A percentile compares a stretch with the other conserved stretches of the same genome.
These are phyloP conservation scores for Pseudopyrenochaeta lycopersici DNA, from an alignment of 2,329 filamentous ascomycete genomes.

Conservation along the genomic window DNA sequence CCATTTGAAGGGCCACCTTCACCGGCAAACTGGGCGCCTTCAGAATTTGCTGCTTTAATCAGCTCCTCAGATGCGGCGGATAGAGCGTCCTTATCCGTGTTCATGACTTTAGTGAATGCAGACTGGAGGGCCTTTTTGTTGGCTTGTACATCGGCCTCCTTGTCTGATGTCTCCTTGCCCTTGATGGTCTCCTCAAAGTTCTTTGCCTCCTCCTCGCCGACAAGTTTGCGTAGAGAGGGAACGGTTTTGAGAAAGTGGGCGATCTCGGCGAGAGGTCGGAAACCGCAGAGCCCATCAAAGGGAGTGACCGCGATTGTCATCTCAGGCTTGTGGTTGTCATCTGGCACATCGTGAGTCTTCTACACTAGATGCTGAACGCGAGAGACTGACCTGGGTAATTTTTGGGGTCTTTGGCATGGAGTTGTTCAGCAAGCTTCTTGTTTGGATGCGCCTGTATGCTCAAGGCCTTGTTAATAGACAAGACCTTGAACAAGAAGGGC, in stretches of 20 bases:
- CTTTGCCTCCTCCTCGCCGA: constrained; percentile 58
- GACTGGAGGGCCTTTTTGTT: constrained; percentile 83
- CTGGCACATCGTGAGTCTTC: constrained; percentile 22
- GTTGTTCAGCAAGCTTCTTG: constrained; percentile 88
- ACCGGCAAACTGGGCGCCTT: constrained; percentile 77
- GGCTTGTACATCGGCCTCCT: constrained; percentile 54
- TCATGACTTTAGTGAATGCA: constrained; percentile 83
- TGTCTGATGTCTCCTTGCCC: constrained; percentile 60
- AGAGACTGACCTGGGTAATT: constrained; percentile 78
- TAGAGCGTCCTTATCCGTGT: constrained; percentile 72
- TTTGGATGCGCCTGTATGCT: constrained; percentile 98
- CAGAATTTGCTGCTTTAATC: constrained; percentile 73
- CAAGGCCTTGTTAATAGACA: constrained; percentile 93
- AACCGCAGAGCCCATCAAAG: constrained; percentile 95
- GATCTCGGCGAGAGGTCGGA: constrained; percentile 87
- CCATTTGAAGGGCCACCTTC: constrained; percentile 73
- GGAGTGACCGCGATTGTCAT: constrained; percentile 98
- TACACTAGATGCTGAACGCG: not conserved
- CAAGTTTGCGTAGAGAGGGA: constrained; percentile 58
- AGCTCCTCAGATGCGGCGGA: constrained; percentile 73
- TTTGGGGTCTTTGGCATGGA: constrained; percentile 85
- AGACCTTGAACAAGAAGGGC: constrained; percentile 96
- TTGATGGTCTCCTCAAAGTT: constrained; percentile 59
- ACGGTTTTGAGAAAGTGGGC: constrained; percentile 79
- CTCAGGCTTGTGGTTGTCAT: constrained; percentile 99